Conservation (phyloP, 2,329 filamentous ascomycete species). For the Onygenales sp. region DNA sequence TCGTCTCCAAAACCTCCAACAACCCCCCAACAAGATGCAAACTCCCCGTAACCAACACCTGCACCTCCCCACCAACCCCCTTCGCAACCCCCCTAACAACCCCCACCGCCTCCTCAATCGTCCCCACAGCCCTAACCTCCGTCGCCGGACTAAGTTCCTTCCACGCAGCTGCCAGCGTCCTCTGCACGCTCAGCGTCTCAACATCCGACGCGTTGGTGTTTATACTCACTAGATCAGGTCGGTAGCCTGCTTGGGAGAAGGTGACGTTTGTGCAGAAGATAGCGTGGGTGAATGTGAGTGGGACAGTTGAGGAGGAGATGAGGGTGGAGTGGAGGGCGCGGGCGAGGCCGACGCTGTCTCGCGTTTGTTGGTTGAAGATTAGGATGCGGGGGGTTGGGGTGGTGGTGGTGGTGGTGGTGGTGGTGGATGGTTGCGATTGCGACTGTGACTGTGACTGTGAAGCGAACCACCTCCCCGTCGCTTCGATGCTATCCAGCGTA, state of each 20-base stretch:
- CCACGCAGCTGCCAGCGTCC: conserved; percentile 55
- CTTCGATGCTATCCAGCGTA: conserved; percentile 70
- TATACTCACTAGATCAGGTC: conserved; percentile 53
- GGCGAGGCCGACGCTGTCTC: conserved; percentile 61
- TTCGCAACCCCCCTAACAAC: conserved; percentile 40
- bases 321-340: conserved; percentile 52
- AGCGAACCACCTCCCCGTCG: conserved; percentile 70
- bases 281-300: conserved; percentile 55
- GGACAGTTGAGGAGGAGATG: conserved; percentile 24
- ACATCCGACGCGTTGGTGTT: conserved; percentile 52
- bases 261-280: conserved; percentile 75
- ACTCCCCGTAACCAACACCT: conserved; percentile 60
- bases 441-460: conserved; percentile 33
- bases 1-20: conserved; percentile 59
- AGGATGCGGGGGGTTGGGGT: conserved; percentile 46
- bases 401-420: neutral
- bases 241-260: conserved; percentile 51
- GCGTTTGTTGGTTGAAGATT: conserved; percentile 88
- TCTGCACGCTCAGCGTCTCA: conserved; percentile 55
- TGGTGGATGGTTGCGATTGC: conserved; percentile 14
- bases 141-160: conserved; percentile 42
- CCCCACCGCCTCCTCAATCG: conserved; percentile 60
- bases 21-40: conserved; percentile 74
- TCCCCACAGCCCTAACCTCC: conserved; percentile 49
- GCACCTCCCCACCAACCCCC: conserved; percentile 19